Evolutionary conservation across 345 rosid genomes (phyloP), one percentile per base, ranked within the genome.

Genomic region (Salix koriyanagi): DNA sequence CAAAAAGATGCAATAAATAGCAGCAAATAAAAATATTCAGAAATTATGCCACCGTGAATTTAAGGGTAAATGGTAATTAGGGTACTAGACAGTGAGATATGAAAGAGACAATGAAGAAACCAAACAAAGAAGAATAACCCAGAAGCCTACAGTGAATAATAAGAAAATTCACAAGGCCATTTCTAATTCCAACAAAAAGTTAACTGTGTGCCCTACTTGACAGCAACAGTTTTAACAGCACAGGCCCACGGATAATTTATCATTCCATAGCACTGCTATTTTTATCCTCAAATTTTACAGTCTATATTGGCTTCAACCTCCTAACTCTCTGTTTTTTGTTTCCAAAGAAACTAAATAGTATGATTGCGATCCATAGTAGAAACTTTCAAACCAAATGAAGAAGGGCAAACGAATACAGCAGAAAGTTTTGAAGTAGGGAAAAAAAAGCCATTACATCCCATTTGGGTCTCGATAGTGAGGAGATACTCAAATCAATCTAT

Each of bases 191-290:
- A 84, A 84, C 84, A 81, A 86, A 73, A 79, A 69, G 65, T 73
- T 67, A 83, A 80, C 80, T 80, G 60, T 70, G 65, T 78, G 61
- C 79, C 83, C 70, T 68, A 71, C 85, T 84, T 85, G 89, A 85
- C 37, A 78, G 78, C 67, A 78, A 84, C 89, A 87, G 85, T 84
- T 92, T 86, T 90, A 71, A 88, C 92, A 76, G 85, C 82, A 81
- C 71, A 86, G 84, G 80, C 85, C 85, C 86, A 85, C 91, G 77
- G 69, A 83, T 77, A 67, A 36, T 83, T 71, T 50, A 81, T 54
- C 79, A 77, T 34, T 39, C 78, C 75, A 42, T 30, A 70, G 50
- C 71, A 68, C 48, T 80, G 64, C 61, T 72, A 10, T 41, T 70
- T 25, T 60, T 46, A 52, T 76, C 60, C 46, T 65, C 23, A 58